phyloP scores from a whole-genome alignment of 1,284 basidiomycete genomes.

The Porodaedalea pini region DNA sequence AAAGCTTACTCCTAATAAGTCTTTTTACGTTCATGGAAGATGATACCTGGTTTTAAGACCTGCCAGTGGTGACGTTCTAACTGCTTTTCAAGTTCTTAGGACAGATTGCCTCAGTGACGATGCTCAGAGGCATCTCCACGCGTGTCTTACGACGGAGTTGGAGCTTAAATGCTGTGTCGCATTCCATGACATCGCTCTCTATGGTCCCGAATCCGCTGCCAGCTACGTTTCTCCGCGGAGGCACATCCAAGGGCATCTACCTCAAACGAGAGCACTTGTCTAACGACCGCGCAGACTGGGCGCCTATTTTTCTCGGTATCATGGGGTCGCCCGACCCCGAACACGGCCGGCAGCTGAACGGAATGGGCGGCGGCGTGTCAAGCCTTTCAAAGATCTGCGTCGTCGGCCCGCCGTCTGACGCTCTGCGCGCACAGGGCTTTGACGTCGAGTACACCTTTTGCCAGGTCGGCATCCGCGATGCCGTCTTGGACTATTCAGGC shows the following conservation, averaged over 20 bases:
- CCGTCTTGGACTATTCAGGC: slow-evolving; percentile 56
- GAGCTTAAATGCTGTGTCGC: neutral
- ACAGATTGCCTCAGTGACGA: neutral
- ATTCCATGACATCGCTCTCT: neutral
- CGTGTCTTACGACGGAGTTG: neutral
- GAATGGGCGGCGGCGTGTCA: slow-evolving; percentile 79
- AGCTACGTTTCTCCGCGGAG: slow-evolving; percentile 65
- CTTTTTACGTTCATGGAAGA: too few relatives aligned
- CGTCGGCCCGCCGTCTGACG: slow-evolving; percentile 46
- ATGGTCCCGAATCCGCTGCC: slow-evolving; percentile 43
- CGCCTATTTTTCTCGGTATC: slow-evolving; percentile 63
- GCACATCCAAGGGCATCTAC: slow-evolving; percentile 79
- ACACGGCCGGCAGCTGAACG: slow-evolving; percentile 74
- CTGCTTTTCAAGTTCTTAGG: neutral
- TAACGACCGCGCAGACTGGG: slow-evolving; percentile 46
- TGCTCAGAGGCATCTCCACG: neutral
- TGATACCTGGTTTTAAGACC: too few relatives aligned
- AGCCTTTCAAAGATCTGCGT: slow-evolving; percentile 80
- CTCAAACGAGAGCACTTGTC: slow-evolving; percentile 54
- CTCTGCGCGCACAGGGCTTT: slow-evolving; percentile 39
- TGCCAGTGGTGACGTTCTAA: neutral
- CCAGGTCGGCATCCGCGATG: slow-evolving; percentile 54
- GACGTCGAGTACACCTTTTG: slow-evolving; percentile 67
- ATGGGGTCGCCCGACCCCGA: slow-evolving; percentile 81
- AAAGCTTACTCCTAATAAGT: too few relatives aligned